A percentile compares a stretch with the other conserved stretches of the same genome.
phyloP scores from a whole-genome alignment of 805 yeast species.

The Candida silvicultrix region DNA sequence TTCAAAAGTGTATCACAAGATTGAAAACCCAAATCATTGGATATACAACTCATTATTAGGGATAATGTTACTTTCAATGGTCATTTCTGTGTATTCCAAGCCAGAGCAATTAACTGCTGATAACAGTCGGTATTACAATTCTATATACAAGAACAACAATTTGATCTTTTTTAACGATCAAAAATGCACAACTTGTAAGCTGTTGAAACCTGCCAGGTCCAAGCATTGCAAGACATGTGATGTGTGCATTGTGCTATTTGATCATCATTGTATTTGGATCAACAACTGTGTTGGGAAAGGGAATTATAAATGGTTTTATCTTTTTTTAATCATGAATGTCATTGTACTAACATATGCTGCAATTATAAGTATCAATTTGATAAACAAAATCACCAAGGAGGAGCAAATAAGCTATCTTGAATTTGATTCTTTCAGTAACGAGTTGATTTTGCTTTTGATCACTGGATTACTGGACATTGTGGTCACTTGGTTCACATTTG shows the following conservation, averaged over 20 bases:
- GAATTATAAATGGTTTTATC: slow-evolving; percentile 56
- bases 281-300: slow-evolving; percentile 43
- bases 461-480: slow-evolving; percentile 38
- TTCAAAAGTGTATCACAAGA: slow-evolving; percentile 4
- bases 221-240: slow-evolving; percentile 71
- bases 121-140: slow-evolving; percentile 1
- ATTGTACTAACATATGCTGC: slow-evolving; percentile 39
- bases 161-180: slow-evolving; percentile 14
- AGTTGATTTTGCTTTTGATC: slow-evolving; percentile 30
- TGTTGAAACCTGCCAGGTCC: slow-evolving; percentile 64
- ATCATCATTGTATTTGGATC: not conserved
- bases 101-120: slow-evolving; percentile 5
- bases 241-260: slow-evolving; percentile 37
- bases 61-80: slow-evolving; percentile 5
- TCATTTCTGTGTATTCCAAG: slow-evolving; percentile 6
- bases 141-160: slow-evolving; percentile 9
- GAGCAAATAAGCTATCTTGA: slow-evolving; percentile 1
- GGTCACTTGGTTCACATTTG: slow-evolving; percentile 34
- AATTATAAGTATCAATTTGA: slow-evolving; percentile 11
- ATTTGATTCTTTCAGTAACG: slow-evolving; percentile 4
- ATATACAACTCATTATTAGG: slow-evolving; percentile 10
- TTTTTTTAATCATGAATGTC: slow-evolving; percentile 45
- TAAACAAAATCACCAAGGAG: slow-evolving; percentile 1
- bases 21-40: slow-evolving; percentile 11
- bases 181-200: slow-evolving; percentile 49